A percentile compares a stretch with the other conserved stretches of the same genome.
Evolutionary conservation across 352 stramenopile genomes (phyloP).

Genomic region (Globisporangium emineosum): DNA sequence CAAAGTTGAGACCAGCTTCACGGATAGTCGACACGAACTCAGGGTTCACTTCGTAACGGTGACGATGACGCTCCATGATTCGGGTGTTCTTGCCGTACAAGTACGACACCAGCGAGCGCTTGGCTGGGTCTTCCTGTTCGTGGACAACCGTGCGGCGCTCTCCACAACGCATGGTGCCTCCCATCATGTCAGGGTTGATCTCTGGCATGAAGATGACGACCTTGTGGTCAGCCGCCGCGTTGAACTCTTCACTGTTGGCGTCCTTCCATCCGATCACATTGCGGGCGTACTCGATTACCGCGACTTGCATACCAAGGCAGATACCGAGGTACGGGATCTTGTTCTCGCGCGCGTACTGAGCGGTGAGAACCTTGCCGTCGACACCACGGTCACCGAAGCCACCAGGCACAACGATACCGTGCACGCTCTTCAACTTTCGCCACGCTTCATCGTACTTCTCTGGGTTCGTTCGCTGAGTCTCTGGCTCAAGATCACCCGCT

Average conservation of each 20-base stretch:
- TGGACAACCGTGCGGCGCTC: slow-evolving; percentile 93
- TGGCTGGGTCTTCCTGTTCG: slow-evolving; percentile 71
- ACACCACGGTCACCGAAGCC: slow-evolving; percentile 98
- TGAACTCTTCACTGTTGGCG: slow-evolving; percentile 96
- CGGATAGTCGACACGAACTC: slow-evolving; percentile 90
- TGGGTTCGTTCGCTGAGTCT: slow-evolving; percentile 65
- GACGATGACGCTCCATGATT: slow-evolving; percentile 96
- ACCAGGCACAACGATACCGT: slow-evolving; percentile 97
- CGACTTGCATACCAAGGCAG: slow-evolving; percentile 95
- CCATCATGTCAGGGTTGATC: slow-evolving; percentile 97
- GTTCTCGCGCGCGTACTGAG: slow-evolving; percentile 95
- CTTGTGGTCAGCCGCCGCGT: slow-evolving; percentile 81
- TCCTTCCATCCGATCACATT: slow-evolving; percentile 92
- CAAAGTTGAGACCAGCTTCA: slow-evolving; percentile 94
- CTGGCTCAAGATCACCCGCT: slow-evolving; percentile 91
- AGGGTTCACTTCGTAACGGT: slow-evolving; percentile 99
- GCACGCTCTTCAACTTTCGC: slow-evolving; percentile 89
- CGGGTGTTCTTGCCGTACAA: slow-evolving; percentile 87
- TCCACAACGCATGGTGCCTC: slow-evolving; percentile 99
- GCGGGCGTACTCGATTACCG: slow-evolving; percentile 97
- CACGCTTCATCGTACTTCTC: slow-evolving; percentile 86
- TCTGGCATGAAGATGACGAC: slow-evolving; percentile 99
- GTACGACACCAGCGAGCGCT: slow-evolving; percentile 87
- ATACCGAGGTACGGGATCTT: slow-evolving; percentile 97
- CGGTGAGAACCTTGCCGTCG: slow-evolving; percentile 96